Evolutionary conservation across 2,329 filamentous ascomycete genomes (phyloP).

Genomic region (Scopulariopsis brevicaulis): DNA sequence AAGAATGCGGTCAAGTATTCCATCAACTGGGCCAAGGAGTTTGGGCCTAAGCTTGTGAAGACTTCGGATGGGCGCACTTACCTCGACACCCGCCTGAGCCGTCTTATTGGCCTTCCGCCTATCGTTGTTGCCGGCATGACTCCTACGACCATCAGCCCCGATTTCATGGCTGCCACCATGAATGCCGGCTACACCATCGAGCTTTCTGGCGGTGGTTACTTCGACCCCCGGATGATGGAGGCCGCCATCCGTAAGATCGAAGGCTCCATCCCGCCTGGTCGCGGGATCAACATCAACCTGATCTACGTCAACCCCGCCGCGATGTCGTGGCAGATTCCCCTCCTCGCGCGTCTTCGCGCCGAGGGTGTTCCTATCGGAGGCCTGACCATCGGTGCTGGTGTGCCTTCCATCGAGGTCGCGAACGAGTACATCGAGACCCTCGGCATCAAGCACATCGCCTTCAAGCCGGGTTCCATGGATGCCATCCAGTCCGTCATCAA

Average conservation of each 20-base stretch:
- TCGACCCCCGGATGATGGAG: constrained; percentile 71
- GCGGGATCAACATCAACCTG: constrained; percentile 80
- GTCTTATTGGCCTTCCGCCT: constrained; percentile 72
- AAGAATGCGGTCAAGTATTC: constrained; percentile 92
- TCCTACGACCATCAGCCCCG: constrained; percentile 77
- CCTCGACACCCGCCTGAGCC: constrained; percentile 94
- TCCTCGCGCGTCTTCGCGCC: constrained; percentile 67
- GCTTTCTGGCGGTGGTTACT: constrained; percentile 82
- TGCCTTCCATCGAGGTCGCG: constrained; percentile 85
- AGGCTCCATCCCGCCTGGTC: constrained; percentile 68
- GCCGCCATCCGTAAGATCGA: constrained; percentile 77
- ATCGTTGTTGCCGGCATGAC: constrained; percentile 94
- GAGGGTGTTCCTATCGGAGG: constrained; percentile 88
- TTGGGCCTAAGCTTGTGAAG: constrained; percentile 83
- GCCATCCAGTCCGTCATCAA: constrained; percentile 85
- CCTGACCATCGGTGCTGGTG: constrained; percentile 84
- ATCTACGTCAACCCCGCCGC: constrained; percentile 86
- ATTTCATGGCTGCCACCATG: constrained; percentile 88
- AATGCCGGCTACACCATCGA: constrained; percentile 93
- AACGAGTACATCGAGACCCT: constrained; percentile 91
- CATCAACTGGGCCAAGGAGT: constrained; percentile 95
- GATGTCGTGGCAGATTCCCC: constrained; percentile 86
- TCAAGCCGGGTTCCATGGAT: constrained; percentile 86
- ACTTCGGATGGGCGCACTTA: constrained; percentile 83
- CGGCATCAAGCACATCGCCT: constrained; percentile 83